These are phyloP conservation scores for Lyophyllum semitale DNA, from an alignment of 768 basidiomycete species.

Conservation along the genomic window DNA sequence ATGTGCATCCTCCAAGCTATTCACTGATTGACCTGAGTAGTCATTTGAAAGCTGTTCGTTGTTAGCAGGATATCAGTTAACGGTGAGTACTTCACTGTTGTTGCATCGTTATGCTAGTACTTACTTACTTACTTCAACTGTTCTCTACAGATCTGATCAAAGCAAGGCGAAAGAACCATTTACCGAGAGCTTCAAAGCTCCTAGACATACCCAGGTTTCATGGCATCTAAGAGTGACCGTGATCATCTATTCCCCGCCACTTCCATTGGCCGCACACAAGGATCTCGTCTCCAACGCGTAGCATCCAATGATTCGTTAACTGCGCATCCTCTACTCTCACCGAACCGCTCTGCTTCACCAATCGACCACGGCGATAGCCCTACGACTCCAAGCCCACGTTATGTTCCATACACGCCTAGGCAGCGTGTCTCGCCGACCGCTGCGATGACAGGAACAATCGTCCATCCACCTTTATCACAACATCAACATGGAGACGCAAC, in stretches of 20 bases:
- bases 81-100: not conserved
- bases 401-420: constrained; percentile 78
- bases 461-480: constrained; percentile 46
- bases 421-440: constrained; percentile 54
- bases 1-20: not conserved
- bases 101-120: not conserved
- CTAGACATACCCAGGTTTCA: constrained; percentile 12
- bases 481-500: constrained; percentile 60
- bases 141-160: not conserved
- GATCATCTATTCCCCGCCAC: constrained; percentile 46
- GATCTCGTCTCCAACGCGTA: constrained; percentile 40
- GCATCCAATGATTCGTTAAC: constrained; percentile 56
- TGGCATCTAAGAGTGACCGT: constrained; percentile 37
- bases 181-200: not conserved
- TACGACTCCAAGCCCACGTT: constrained; percentile 39
- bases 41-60: not conserved
- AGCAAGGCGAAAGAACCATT: not conserved
- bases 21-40: not conserved
- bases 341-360: constrained; percentile 29
- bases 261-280: constrained; percentile 55
- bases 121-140: not conserved
- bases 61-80: not conserved
- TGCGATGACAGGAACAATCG: constrained; percentile 51
- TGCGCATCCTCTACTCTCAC: constrained; percentile 68
- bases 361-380: constrained; percentile 23